Percentiles rank a stretch among this genome's conserved stretches.
phyloP scores from a whole-genome alignment of 495 filamentous ascomycete species.

The Aspergillus baeticus region DNA sequence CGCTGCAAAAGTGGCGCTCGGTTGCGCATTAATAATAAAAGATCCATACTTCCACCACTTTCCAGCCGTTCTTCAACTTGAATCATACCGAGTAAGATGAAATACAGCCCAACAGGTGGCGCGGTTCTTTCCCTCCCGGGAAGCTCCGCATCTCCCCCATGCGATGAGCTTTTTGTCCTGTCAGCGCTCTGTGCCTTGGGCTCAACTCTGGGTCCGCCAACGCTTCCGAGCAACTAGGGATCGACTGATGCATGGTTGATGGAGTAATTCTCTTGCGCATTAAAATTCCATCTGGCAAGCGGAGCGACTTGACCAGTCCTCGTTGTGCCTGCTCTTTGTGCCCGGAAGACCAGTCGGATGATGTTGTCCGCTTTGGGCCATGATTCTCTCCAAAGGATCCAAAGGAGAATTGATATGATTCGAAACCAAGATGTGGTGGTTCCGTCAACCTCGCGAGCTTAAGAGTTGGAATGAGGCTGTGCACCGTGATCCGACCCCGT shows the following conservation, averaged over 20 bases:
- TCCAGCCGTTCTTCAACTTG: not conserved
- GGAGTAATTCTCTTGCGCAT: constrained; percentile 10
- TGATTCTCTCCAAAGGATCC: not conserved
- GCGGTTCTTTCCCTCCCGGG: constrained; percentile 11
- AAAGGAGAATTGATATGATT: constrained; percentile 1
- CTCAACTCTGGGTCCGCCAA: constrained; percentile 28
- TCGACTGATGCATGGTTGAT: constrained; percentile 3
- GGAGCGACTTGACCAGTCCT: too few species aligned
- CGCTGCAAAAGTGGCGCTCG: too few species aligned
- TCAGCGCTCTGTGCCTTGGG: constrained; percentile 21
- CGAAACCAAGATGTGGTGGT: not conserved
- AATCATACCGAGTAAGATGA: constrained; percentile 6
- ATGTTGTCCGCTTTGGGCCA: constrained; percentile 2
- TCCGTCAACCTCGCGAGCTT: constrained; percentile 14
- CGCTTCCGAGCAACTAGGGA: not conserved
- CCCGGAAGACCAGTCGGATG: constrained; percentile 15
- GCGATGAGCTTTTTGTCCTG: constrained; percentile 3
- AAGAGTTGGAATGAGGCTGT: constrained; percentile 20
- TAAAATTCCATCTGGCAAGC: too few species aligned
- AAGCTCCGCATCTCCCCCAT: constrained; percentile 15
- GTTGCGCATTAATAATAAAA: not conserved
- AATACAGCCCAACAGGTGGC: constrained; percentile 16
- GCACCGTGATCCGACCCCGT: constrained; percentile 11
- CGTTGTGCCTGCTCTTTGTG: not conserved
- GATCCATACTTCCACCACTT: constrained; percentile 3